Percentiles rank a stretch among this genome's conserved stretches.
phyloP scores from a whole-genome alignment of 2,329 filamentous ascomycete genomes.

The Ophiosphaerella korrae region DNA sequence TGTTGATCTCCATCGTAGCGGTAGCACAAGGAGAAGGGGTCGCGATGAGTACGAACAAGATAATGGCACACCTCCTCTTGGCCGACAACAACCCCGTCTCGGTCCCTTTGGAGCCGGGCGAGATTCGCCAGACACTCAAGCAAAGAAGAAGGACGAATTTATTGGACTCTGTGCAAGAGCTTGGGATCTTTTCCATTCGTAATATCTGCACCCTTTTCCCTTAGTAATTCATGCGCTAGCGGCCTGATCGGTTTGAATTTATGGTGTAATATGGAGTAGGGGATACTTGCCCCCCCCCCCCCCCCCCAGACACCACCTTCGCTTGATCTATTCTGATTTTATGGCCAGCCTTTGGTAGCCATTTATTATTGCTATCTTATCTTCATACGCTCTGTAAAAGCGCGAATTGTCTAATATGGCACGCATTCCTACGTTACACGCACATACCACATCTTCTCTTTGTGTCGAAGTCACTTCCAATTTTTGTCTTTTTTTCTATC shows the following conservation, averaged over 20 bases:
- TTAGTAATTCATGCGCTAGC: conserved; percentile 15
- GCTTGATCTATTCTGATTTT: conserved; percentile 23
- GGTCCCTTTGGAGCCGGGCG: conserved; percentile 80
- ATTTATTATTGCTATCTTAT: conserved; percentile 13
- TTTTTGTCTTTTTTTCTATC: background rate
- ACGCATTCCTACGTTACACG: conserved; percentile 24
- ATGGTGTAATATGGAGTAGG: conserved; percentile 31
- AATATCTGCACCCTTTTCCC: conserved; percentile 21
- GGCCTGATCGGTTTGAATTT: conserved; percentile 11
- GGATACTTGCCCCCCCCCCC: conserved; percentile 17
- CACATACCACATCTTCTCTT: conserved; percentile 8
- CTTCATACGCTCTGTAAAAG: conserved; percentile 22
- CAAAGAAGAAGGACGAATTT: conserved; percentile 92
- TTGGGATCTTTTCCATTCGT: conserved; percentile 98
- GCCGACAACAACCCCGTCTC: conserved; percentile 58
- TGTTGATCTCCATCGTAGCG: conserved; percentile 54
- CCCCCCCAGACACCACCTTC: conserved; percentile 22
- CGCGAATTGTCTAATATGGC: conserved; percentile 31
- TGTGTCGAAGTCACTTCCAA: conserved; percentile 4
- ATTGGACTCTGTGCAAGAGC: conserved; percentile 82
- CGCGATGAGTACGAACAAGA: conserved; percentile 91
- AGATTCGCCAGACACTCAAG: conserved; percentile 81
- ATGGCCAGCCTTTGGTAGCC: conserved; percentile 11
- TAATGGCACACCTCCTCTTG: conserved; percentile 82
- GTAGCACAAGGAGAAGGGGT: conserved; percentile 72